Conservation (phyloP, 805 yeast genomes). For the Candida alai region DNA sequence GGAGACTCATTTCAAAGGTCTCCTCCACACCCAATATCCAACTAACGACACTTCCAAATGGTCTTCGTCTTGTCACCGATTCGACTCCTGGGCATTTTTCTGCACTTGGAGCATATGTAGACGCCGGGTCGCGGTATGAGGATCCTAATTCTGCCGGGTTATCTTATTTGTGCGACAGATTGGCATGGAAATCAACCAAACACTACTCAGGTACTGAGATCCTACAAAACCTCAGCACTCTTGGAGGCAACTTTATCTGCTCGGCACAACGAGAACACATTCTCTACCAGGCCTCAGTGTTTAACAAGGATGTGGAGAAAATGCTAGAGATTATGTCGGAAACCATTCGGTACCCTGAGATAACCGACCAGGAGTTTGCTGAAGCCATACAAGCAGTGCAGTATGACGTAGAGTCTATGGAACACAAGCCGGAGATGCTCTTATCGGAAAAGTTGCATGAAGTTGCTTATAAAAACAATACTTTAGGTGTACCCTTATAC, state of each 20-base stretch:
- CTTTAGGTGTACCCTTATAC: slow-evolving; percentile 81
- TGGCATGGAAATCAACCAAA: slow-evolving; percentile 76
- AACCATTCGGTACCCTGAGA: slow-evolving; percentile 68
- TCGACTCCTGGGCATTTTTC: slow-evolving; percentile 87
- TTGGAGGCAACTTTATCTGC: slow-evolving; percentile 95
- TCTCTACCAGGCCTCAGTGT: slow-evolving; percentile 92
- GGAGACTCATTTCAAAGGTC: no score
- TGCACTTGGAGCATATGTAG: slow-evolving; percentile 83
- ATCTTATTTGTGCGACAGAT: slow-evolving; percentile 78
- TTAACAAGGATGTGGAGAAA: slow-evolving; percentile 74
- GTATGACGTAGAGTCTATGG: slow-evolving; percentile 80
- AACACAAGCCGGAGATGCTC: slow-evolving; percentile 77
- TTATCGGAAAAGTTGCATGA: slow-evolving; percentile 89
- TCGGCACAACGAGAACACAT: slow-evolving; percentile 88
- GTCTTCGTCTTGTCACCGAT: slow-evolving; percentile 79
- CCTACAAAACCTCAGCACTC: slow-evolving; percentile 66
- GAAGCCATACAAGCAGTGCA: slow-evolving; percentile 57
- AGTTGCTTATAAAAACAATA: slow-evolving; percentile 67
- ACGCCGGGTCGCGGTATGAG: slow-evolving; percentile 90
- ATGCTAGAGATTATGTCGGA: slow-evolving; percentile 77
- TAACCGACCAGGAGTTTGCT: slow-evolving; percentile 64
- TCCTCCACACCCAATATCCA: slow-evolving; percentile 16
- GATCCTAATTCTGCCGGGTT: slow-evolving; percentile 56
- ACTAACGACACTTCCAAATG: slow-evolving; percentile 56
- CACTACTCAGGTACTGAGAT: slow-evolving; percentile 59